Evolutionary conservation across 2,329 filamentous ascomycete species (phyloP).

Genomic region (Colletotrichum sp.): DNA sequence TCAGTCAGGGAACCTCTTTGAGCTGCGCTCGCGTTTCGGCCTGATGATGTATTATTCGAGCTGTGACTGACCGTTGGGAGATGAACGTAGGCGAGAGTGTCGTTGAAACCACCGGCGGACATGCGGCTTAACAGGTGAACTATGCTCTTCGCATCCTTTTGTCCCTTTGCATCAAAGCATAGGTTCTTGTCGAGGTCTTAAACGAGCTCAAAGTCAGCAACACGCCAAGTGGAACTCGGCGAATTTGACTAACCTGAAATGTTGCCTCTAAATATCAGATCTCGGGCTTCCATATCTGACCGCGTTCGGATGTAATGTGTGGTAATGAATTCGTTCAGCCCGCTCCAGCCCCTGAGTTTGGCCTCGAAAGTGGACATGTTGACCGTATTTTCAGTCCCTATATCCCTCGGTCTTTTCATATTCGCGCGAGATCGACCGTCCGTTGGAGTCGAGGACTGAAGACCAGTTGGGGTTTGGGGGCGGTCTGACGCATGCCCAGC

Average conservation of each 20-base stretch:
- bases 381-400: neutral
- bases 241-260: neutral
- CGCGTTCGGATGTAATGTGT: neutral
- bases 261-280: neutral
- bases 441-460: neutral
- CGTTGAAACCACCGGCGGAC: neutral
- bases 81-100: neutral
- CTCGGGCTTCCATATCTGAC: neutral
- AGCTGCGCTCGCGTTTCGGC: neutral
- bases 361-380: neutral
- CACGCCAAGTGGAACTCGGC: fast-evolving
- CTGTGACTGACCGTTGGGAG: neutral
- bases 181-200: neutral
- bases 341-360: neutral
- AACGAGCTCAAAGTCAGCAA: fast-evolving
- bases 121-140: neutral
- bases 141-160: neutral
- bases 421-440: neutral
- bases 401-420: neutral
- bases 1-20: neutral
- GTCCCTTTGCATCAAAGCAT: neutral
- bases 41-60: fast-evolving
- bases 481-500: neutral
- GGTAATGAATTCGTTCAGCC: neutral
- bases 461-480: neutral